phyloP scores from a whole-genome alignment of 768 basidiomycete species.

The Russula earlei region DNA sequence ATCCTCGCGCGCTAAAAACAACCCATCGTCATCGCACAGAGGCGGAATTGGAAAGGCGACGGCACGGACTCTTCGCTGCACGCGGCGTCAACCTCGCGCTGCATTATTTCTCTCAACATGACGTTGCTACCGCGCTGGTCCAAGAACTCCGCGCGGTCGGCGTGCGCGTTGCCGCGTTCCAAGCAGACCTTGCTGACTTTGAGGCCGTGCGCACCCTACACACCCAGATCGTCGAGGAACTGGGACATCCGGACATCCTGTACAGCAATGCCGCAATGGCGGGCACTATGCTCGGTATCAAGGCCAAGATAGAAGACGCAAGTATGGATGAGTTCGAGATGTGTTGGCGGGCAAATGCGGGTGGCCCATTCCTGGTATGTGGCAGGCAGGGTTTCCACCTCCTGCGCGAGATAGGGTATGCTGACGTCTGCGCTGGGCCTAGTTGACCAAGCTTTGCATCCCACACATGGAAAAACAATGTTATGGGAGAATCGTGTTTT shows the following conservation, averaged over 20 bases:
- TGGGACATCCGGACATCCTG: conserved; percentile 43
- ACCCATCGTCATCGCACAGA: conserved; percentile 23
- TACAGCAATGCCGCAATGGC: conserved; percentile 44
- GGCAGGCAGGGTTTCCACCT: not conserved
- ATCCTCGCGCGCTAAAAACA: not conserved
- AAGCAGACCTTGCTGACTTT: conserved; percentile 40
- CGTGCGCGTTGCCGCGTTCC: conserved; percentile 36
- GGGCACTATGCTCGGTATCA: conserved; percentile 33
- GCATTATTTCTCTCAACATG: conserved; percentile 36
- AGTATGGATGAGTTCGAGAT: conserved; percentile 36
- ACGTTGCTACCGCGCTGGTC: conserved; percentile 34
- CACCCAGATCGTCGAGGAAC: conserved; percentile 31
- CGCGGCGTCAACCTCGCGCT: conserved; percentile 34
- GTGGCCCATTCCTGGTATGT: conserved; percentile 37
- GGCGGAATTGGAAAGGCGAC: conserved; percentile 48
- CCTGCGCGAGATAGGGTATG: not conserved
- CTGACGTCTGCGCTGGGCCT: not conserved
- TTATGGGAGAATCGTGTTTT: conserved; percentile 43
- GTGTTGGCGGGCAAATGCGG: conserved; percentile 41
- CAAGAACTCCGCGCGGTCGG: conserved; percentile 27
- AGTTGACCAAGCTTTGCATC: conserved; percentile 44
- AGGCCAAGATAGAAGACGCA: conserved; percentile 38
- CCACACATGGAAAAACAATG: conserved; percentile 41
- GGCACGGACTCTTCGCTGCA: conserved; percentile 34
- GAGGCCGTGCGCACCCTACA: conserved; percentile 37